Percentiles rank a stretch among this genome's conserved stretches.
Conservation (phyloP, 2,329 filamentous ascomycete genomes). For the Pseudonectria buxi region DNA sequence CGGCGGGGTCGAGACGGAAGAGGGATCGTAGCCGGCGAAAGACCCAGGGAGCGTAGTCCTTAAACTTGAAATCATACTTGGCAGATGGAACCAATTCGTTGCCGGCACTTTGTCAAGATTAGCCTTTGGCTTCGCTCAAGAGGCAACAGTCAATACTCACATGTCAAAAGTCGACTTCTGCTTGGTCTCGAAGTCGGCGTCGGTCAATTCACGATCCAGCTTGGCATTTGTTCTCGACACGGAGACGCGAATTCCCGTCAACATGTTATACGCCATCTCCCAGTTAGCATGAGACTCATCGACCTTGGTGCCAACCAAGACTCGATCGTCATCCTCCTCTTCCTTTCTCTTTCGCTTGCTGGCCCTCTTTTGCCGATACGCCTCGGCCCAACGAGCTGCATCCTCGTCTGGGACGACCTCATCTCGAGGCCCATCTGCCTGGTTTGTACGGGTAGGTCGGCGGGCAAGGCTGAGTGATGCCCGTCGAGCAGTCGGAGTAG, state of each 20-base stretch:
- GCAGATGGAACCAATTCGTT: slow-evolving; percentile 96
- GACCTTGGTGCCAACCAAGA: slow-evolving; percentile 94
- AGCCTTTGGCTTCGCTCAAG: slow-evolving; percentile 4
- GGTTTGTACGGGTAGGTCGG: slow-evolving; percentile 74
- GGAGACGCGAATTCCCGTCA: slow-evolving; percentile 95
- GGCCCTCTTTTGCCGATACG: slow-evolving; percentile 83
- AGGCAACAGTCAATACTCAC: slow-evolving; percentile 43
- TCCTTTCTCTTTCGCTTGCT: slow-evolving; percentile 79
- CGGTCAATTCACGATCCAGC: slow-evolving; percentile 80
- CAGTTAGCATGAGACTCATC: slow-evolving; percentile 96
- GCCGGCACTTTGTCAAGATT: slow-evolving; percentile 58
- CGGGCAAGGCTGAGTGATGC: slow-evolving; percentile 78
- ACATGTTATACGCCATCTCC: slow-evolving; percentile 98
- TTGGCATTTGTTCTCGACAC: slow-evolving; percentile 97
- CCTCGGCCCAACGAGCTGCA: slow-evolving; percentile 85
- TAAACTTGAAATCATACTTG: slow-evolving; percentile 99
- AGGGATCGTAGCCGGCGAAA: slow-evolving; percentile 84
- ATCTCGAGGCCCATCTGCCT: slow-evolving; percentile 77
- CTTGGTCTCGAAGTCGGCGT: slow-evolving; percentile 86
- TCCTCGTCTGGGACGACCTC: slow-evolving; percentile 85
- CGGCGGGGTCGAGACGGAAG: slow-evolving; percentile 89
- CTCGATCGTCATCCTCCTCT: slow-evolving; percentile 85
- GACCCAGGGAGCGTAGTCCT: slow-evolving; percentile 99
- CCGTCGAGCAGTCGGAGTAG: slow-evolving; percentile 56
- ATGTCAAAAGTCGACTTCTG: slow-evolving; percentile 99